Evolutionary conservation across 2,329 filamentous ascomycete genomes (phyloP), one percentile per base, ranked within the genome.

Genomic region (Ascochyta koolunga): DNA sequence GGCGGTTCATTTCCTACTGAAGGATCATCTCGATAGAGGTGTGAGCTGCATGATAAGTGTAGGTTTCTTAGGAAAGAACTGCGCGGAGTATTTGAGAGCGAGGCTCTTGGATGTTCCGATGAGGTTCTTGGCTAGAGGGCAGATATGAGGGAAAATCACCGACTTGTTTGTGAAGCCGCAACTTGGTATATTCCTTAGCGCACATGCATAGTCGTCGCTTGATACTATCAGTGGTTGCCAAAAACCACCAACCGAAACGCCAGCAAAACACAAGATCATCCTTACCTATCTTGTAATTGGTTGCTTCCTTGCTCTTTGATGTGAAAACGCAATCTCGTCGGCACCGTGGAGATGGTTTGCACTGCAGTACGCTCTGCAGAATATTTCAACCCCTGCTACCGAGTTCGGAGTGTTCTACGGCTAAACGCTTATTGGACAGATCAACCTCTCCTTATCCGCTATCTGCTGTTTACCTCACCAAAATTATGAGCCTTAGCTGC

Each of bases 1-100:
- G 38, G 64, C 66, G 5, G 63, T 70, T 11, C 66, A 68, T 35
- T 70, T 67, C 16, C 21, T 68, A 13, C 40, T 70, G 4, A 65
- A 66, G 31, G 58, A 68, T 40, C 65, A 67, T 51, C 38, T 69
- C 9, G 67, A 68, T 36, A 41, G 67, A 7, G 67, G 64, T 1
- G 67, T 68, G 15, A 67, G 62, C 36, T 65, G 62, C 31, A 68
- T 63, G 1, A 62, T 49, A 9, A 67, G 58, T 42, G 58, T 67
- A 15, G 67, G 68, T 22, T 66, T 70, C 19, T 22, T 68, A 41
- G 66, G 64, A 7, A 70, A 70, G 55, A 68, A 68, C 39, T 68
- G 62, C 32, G 67, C 67, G 0, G 66, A 68, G 51, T 70, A 56
- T 44, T 18, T 68, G n/a, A 63, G 65, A 38, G 54, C 43, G 18